These are phyloP conservation scores for Drosera capensis DNA, from an alignment of 148 eudicot genomes.

Conservation along the genomic window DNA sequence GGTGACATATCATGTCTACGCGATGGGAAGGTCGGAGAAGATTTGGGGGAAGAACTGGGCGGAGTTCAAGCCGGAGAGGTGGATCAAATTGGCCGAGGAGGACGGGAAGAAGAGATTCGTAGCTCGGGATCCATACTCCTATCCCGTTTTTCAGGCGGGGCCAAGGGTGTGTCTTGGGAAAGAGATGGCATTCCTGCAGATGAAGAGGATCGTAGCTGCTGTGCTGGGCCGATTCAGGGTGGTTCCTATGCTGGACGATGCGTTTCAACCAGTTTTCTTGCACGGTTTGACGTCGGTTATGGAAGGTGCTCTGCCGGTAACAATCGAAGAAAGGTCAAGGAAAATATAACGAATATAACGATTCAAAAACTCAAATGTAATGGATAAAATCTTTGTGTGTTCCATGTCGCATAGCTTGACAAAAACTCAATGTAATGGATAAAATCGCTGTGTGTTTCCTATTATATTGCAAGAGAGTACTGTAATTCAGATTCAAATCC, in stretches of 20 bases:
- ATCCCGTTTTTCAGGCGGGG: constrained; percentile 42
- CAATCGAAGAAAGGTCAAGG: constrained; percentile 5
- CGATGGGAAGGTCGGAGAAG: constrained; percentile 31
- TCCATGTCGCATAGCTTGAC: too few species aligned
- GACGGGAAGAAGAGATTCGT: constrained; percentile 11
- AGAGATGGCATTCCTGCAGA: constrained; percentile 45
- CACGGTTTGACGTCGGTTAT: constrained; percentile 23
- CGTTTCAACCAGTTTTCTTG: constrained; percentile 19
- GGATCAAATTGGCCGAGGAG: constrained; percentile 16
- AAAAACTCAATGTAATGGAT: too few species aligned
- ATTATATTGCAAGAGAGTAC: too few species aligned
- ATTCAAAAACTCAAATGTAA: too few species aligned
- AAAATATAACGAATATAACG: too few species aligned
- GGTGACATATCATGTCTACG: constrained; percentile 24
- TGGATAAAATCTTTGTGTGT: too few species aligned
- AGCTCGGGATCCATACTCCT: constrained; percentile 13
- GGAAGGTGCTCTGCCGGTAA: constrained; percentile 36
- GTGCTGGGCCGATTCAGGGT: constrained; percentile 25
- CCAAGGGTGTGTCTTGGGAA: constrained; percentile 37
- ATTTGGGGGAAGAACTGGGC: constrained; percentile 34
- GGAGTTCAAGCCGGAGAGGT: constrained; percentile 28
- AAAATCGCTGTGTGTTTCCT: too few species aligned
- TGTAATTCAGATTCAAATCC: too few species aligned
- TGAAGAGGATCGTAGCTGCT: constrained; percentile 32
- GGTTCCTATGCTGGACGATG: constrained; percentile 19